Percentiles rank a stretch among this genome's conserved stretches.
Conservation (phyloP, 495 filamentous ascomycete genomes). For the Penicillium turbatum region DNA sequence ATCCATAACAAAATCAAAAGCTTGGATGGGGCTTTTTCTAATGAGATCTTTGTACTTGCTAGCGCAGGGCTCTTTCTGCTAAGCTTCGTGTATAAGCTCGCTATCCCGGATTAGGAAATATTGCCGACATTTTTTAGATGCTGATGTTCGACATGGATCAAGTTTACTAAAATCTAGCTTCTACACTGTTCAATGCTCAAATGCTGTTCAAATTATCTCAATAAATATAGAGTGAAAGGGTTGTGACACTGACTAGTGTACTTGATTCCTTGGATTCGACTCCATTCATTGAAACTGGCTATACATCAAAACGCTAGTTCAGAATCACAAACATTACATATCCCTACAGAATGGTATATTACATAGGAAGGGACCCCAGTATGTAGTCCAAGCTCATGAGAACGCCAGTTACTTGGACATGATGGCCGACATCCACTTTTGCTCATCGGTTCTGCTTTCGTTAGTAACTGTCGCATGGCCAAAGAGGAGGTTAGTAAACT, state of each 20-base stretch:
- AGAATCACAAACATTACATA: not conserved
- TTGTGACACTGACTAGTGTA: too few species aligned
- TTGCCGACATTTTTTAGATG: conserved; percentile 1
- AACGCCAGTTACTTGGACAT: conserved; percentile 39
- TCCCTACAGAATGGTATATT: conserved; percentile 3
- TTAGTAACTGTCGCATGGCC: conserved; percentile 5
- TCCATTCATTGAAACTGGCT: too few species aligned
- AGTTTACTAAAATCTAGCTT: too few species aligned
- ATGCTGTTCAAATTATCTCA: too few species aligned
- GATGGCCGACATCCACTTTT: conserved; percentile 85
- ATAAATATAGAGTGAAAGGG: too few species aligned
- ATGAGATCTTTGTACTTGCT: not conserved
- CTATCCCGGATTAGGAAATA: not conserved
- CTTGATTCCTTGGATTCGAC: too few species aligned
- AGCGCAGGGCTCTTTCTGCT: not conserved
- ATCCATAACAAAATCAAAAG: not conserved
- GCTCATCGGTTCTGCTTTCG: conserved; percentile 65
- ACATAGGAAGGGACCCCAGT: not conserved
- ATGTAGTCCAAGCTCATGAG: conserved; percentile 6
- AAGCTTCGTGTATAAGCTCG: not conserved
- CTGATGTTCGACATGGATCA: not conserved
- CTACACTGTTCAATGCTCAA: too few species aligned
- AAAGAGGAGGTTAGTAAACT: conserved; percentile 23
- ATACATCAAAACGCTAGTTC: too few species aligned
- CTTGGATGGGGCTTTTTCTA: not conserved